These are phyloP conservation scores for Naumovozyma dairenensis DNA, from an alignment of 805 yeast species.

Conservation along the genomic window DNA sequence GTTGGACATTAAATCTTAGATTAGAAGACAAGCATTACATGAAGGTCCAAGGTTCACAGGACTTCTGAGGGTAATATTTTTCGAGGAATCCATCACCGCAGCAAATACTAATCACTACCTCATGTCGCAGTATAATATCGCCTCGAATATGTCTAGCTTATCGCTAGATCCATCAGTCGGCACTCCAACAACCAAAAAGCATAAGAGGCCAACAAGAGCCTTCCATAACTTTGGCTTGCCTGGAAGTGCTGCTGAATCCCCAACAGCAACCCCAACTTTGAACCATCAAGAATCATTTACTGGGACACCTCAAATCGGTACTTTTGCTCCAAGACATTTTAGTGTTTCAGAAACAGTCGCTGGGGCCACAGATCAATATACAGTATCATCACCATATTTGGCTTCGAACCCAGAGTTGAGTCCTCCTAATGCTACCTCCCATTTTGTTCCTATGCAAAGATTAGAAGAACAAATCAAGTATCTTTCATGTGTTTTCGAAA, in stretches of 20 bases:
- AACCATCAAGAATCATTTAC: background rate
- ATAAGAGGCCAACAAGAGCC: slow-evolving; percentile 26
- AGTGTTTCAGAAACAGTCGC: slow-evolving; percentile 6
- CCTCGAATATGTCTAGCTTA: slow-evolving; percentile 13
- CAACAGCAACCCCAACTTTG: slow-evolving; percentile 4
- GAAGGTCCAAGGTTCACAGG: no score
- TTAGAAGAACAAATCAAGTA: slow-evolving; percentile 30
- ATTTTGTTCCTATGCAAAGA: slow-evolving; percentile 27
- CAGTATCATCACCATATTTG: no score
- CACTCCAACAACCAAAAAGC: slow-evolving; percentile 10
- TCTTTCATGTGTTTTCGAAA: slow-evolving; percentile 42
- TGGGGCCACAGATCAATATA: slow-evolving; percentile 9
- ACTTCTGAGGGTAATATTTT: no score
- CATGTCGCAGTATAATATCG: slow-evolving; percentile 13
- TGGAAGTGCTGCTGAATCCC: background rate
- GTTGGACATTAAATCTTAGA: no score
- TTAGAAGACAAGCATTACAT: no score
- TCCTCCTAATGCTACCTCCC: slow-evolving; percentile 14
- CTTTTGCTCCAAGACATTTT: slow-evolving; percentile 9
- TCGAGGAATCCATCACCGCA: no score
- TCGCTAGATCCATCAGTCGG: slow-evolving; percentile 14
- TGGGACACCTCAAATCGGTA: slow-evolving; percentile 5
- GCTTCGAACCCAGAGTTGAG: background rate
- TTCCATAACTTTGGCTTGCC: slow-evolving; percentile 15
- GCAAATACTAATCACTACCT: no score